These are phyloP conservation scores for Solanum virginianum DNA, from an alignment of 257 asterid species.

Conservation along the genomic window DNA sequence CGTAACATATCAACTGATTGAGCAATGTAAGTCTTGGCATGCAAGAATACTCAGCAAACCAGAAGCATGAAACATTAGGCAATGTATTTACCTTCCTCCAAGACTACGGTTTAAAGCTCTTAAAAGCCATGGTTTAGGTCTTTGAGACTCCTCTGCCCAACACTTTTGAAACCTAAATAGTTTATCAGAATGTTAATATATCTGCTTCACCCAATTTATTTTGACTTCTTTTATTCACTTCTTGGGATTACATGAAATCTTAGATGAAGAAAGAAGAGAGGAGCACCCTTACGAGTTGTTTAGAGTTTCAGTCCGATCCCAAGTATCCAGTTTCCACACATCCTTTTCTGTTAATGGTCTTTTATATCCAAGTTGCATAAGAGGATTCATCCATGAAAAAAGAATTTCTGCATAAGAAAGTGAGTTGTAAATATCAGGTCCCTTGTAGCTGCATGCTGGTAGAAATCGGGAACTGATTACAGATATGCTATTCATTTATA, in stretches of 20 bases:
- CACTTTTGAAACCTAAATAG: constrained; percentile 67
- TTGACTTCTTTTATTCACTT: not conserved
- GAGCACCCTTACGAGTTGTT: constrained; percentile 43
- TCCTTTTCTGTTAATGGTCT: constrained; percentile 93
- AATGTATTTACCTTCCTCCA: constrained; percentile 66
- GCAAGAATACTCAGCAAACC: not conserved
- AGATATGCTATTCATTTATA: not conserved
- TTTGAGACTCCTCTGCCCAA: constrained; percentile 70
- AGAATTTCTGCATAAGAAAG: constrained; percentile 34
- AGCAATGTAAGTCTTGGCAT: not conserved
- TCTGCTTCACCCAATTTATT: not conserved
- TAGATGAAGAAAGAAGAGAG: not conserved
- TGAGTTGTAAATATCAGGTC: constrained; percentile 7
- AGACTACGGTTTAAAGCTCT: constrained; percentile 79
- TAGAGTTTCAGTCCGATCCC: constrained; percentile 93
- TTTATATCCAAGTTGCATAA: constrained; percentile 80
- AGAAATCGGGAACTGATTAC: not conserved
- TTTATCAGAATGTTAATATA: not conserved
- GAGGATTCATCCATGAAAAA: constrained; percentile 22
- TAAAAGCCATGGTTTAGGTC: constrained; percentile 89
- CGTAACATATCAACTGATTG: not conserved
- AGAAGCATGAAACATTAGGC: constrained; percentile 1
- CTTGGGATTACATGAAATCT: not conserved
- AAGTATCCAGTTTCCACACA: constrained; percentile 92
- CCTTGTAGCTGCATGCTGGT: not conserved